A percentile compares a stretch with the other conserved stretches of the same genome.
Conservation (phyloP, 2,329 filamentous ascomycete genomes). For the Aspergillus pseudonomiae region DNA sequence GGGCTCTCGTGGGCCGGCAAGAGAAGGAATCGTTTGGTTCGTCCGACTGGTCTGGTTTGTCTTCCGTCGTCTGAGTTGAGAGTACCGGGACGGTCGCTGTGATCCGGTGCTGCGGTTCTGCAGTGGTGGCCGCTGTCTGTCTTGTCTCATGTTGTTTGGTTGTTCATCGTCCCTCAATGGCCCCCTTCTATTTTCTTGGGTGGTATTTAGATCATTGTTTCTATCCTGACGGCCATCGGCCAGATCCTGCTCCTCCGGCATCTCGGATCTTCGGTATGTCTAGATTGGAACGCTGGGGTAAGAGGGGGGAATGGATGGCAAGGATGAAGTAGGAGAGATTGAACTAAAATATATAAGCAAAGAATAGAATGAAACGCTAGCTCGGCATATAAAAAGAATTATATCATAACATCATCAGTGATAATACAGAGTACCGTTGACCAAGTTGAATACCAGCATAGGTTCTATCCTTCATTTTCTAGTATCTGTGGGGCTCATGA, state of each 20-base stretch:
- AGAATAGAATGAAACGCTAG: not conserved
- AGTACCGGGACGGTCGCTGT: not conserved
- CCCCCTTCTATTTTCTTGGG: not conserved
- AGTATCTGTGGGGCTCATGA: not conserved
- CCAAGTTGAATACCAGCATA: too few relatives aligned
- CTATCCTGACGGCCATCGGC: not conserved
- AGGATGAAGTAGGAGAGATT: not conserved
- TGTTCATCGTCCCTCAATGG: too few relatives aligned
- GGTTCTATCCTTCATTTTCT: not conserved
- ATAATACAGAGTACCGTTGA: too few relatives aligned
- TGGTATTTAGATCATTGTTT: not conserved
- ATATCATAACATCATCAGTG: too few relatives aligned
- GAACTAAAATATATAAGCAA: not conserved
- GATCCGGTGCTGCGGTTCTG: not conserved
- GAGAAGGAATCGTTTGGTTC: not conserved
- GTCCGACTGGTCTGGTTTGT: not conserved
- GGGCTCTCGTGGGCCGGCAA: not conserved
- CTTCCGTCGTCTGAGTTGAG: not conserved
- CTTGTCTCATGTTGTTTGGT: not conserved
- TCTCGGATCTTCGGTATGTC: not conserved
- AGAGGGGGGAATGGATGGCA: too few relatives aligned
- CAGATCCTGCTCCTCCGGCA: not conserved
- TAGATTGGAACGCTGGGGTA: not conserved
- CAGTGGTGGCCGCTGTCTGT: not conserved
- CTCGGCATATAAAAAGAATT: not conserved